Conservation (phyloP, 805 yeast species). For the Yarrowia hollandica region DNA sequence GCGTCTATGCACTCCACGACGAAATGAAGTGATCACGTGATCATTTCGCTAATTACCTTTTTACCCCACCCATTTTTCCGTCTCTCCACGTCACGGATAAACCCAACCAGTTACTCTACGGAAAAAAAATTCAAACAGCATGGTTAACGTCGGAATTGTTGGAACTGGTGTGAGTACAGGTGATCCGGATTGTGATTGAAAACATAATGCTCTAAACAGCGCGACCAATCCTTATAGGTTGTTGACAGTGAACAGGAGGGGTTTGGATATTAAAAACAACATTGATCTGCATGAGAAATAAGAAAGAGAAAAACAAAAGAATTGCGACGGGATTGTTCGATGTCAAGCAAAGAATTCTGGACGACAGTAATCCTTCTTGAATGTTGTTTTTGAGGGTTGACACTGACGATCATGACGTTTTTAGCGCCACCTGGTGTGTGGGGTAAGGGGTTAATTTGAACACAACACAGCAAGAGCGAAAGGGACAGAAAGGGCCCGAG, state of each 20-base stretch:
- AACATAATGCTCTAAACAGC: no score
- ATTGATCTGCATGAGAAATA: background rate
- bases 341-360: no score
- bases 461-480: no score
- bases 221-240: no score
- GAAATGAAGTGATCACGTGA: background rate
- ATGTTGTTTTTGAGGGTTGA: no score
- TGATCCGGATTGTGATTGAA: no score
- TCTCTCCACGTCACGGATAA: conserved; percentile 20
- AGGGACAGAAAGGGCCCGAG: no score
- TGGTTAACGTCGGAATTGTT: conserved; percentile 37
- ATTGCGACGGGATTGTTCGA: no score
- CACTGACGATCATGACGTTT: no score
- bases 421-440: no score
- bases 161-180: conserved; percentile 38
- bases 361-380: no score
- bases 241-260: background rate
- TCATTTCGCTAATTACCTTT: background rate
- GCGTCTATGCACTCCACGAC: background rate
- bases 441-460: no score
- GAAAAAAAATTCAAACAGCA: background rate
- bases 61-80: conserved; percentile 14
- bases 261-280: background rate
- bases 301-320: background rate
- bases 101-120: background rate